phyloP scores from a whole-genome alignment of 75 land plant species.

The Selaginella moellendorffii region DNA sequence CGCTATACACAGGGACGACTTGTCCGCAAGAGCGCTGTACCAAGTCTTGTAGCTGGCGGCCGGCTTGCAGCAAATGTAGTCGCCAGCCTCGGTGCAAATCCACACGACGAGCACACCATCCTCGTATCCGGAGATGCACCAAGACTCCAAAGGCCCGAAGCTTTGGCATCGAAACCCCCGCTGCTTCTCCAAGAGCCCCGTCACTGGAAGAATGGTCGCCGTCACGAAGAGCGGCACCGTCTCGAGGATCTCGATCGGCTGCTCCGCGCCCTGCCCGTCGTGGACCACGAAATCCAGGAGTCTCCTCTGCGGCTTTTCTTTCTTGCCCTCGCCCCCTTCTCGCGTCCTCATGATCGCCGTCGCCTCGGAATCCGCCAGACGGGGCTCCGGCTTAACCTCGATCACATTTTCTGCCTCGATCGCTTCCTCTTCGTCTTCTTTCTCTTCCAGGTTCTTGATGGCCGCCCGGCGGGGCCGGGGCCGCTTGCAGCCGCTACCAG shows the following conservation, averaged over 20 bases:
- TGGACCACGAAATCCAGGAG: conserved; percentile 66
- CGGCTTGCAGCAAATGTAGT: conserved; percentile 68
- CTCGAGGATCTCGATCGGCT: conserved; percentile 60
- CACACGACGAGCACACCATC: conserved; percentile 53
- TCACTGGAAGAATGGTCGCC: conserved; percentile 46
- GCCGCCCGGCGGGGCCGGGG: no score
- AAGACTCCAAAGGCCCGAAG: conserved; percentile 60
- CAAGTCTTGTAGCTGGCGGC: conserved; percentile 45
- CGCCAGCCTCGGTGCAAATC: conserved; percentile 54
- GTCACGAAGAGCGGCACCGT: conserved; percentile 44
- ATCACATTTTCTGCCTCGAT: no score
- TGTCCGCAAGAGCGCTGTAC: conserved; percentile 47
- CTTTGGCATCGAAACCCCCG: conserved; percentile 64
- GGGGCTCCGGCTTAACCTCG: no score
- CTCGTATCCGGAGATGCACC: conserved; percentile 84
- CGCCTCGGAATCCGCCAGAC: no score
- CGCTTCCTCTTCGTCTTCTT: no score
- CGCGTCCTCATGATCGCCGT: no score
- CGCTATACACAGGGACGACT: conserved; percentile 57
- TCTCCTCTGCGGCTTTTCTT: conserved; percentile 10
- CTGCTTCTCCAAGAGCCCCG: conserved; percentile 33
- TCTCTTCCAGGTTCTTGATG: no score
- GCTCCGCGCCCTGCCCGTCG: conserved; percentile 40
- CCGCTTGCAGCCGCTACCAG: no score
- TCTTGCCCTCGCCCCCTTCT: no score